Percentiles rank a stretch among this genome's conserved stretches.
phyloP scores from a whole-genome alignment of 805 yeast genomes.

The Sugiyamaella americana region DNA sequence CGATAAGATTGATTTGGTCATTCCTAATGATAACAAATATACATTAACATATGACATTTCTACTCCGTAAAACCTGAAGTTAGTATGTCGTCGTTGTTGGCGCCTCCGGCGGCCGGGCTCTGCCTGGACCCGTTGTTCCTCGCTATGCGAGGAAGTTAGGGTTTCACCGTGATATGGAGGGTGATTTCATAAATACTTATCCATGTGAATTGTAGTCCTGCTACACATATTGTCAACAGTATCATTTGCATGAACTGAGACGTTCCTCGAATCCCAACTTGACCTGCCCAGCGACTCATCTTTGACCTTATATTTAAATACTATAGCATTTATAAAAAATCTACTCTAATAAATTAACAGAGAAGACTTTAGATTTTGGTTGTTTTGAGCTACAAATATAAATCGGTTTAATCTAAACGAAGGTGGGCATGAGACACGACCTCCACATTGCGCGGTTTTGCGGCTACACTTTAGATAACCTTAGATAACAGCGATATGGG shows the following conservation, averaged over 20 bases:
- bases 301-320: no score
- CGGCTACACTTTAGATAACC: no score
- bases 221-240: slow-evolving; percentile 35
- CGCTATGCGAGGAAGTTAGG: neutral
- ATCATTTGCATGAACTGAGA: slow-evolving; percentile 17
- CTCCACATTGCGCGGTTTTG: no score
- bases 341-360: no score
- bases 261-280: slow-evolving; percentile 14
- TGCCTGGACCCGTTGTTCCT: neutral
- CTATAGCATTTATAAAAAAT: no score
- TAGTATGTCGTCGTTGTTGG: neutral
- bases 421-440: no score
- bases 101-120: neutral
- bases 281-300: slow-evolving; percentile 13
- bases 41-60: slow-evolving; percentile 63
- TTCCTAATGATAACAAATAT: slow-evolving; percentile 50
- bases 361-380: no score
- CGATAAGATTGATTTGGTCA: slow-evolving; percentile 50
- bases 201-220: slow-evolving; percentile 63
- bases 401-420: no score
- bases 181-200: slow-evolving; percentile 8
- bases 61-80: slow-evolving; percentile 35
- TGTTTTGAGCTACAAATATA: no score
- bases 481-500: no score
- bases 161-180: neutral